Evolutionary conservation across 2,329 filamentous ascomycete genomes (phyloP).

Genomic region (Aureobasidium subglaciale): DNA sequence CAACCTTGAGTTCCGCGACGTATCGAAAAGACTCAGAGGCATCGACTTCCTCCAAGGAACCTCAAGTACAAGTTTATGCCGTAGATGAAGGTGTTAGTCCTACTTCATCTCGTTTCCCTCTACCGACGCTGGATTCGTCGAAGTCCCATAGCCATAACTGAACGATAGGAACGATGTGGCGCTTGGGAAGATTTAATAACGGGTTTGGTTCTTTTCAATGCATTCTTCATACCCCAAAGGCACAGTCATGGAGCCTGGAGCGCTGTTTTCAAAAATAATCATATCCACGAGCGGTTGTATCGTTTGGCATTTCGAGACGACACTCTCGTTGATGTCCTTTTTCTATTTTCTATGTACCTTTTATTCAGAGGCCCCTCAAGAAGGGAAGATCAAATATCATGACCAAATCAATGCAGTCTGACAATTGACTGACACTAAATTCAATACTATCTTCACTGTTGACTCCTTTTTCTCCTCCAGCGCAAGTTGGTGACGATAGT

Average conservation of each 20-base stretch:
- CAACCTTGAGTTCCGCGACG: background rate
- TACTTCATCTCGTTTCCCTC: conserved; percentile 2
- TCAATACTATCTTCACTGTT: background rate
- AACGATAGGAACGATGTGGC: conserved; percentile 6
- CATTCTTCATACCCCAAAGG: conserved; percentile 13
- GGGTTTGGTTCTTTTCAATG: background rate
- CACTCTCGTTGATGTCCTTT: background rate
- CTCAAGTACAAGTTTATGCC: conserved; percentile 6
- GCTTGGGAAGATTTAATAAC: background rate
- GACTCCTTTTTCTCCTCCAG: background rate
- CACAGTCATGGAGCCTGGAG: conserved; percentile 8
- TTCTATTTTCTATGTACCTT: conserved; percentile 6
- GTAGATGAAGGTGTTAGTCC: background rate
- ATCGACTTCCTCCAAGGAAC: conserved; percentile 8
- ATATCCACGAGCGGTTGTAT: background rate
- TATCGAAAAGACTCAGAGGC: conserved; percentile 10
- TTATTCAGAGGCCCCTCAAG: background rate
- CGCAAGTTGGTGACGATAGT: conserved; percentile 6
- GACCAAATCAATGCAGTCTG: background rate
- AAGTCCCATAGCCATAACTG: background rate
- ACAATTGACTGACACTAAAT: background rate
- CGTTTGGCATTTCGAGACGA: background rate
- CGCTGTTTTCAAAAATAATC: background rate
- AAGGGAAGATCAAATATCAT: background rate
- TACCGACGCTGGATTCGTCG: conserved; percentile 11